phyloP scores from a whole-genome alignment of 129 eudicot genomes.

The Solidago caesia region DNA sequence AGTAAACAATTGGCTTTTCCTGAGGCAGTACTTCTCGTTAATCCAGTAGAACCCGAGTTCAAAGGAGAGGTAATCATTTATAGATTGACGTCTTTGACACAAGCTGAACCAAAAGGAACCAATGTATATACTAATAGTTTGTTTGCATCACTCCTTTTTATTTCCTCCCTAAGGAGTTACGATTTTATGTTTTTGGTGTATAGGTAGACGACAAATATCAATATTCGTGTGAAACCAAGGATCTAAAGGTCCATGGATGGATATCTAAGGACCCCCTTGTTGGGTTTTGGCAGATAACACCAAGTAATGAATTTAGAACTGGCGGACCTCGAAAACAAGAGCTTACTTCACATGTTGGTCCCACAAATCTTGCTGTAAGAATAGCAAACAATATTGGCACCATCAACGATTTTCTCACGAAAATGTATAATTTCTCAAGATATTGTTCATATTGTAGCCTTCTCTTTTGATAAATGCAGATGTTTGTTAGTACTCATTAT shows the following conservation, averaged over 20 bases:
- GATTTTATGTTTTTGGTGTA: neutral
- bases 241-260: conserved; percentile 73
- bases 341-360: conserved; percentile 81
- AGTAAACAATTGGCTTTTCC: conserved; percentile 55
- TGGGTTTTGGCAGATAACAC: conserved; percentile 81
- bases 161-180: neutral
- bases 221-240: conserved; percentile 67
- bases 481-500: conserved; percentile 72
- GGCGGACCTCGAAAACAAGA: conserved; percentile 77
- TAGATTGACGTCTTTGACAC: neutral
- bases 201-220: conserved; percentile 85
- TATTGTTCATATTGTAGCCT: neutral
- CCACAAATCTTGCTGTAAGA: conserved; percentile 58
- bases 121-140: neutral
- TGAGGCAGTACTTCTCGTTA: conserved; percentile 69
- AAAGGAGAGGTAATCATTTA: conserved; percentile 57
- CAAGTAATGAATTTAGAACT: conserved; percentile 69
- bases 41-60: conserved; percentile 63
- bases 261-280: conserved; percentile 44
- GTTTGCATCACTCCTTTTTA: neutral
- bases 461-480: conserved; percentile 22
- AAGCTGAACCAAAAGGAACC: neutral
- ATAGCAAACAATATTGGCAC: neutral
- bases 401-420: neutral
- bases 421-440: neutral